Conservation (phyloP, 345 rosid genomes). For the Nephelium lappaceum region DNA sequence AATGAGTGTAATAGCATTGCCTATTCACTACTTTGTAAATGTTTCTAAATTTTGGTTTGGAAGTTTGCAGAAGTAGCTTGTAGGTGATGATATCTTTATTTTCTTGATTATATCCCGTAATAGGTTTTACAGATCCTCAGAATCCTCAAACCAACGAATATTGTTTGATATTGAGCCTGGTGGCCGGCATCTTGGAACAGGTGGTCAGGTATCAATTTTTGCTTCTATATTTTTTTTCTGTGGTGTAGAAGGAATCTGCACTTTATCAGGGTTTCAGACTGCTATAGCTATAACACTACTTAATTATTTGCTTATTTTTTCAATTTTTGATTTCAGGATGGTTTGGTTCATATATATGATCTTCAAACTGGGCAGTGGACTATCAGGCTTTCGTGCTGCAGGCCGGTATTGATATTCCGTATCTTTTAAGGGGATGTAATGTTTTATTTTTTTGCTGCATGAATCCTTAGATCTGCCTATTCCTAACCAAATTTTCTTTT, state of each 20-base stretch:
- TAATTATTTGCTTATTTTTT: not conserved
- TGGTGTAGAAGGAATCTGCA: not conserved
- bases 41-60: not conserved
- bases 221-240: slow-evolving; percentile 2
- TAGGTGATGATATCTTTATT: not conserved
- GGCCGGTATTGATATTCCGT: slow-evolving; percentile 50
- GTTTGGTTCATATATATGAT: slow-evolving; percentile 91
- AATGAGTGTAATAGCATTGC: not conserved
- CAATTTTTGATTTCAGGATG: slow-evolving; percentile 57
- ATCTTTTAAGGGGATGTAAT: not conserved
- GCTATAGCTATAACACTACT: slow-evolving; percentile 1
- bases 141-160: slow-evolving; percentile 87
- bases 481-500: slow-evolving; percentile 21
- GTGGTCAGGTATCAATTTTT: slow-evolving; percentile 74
- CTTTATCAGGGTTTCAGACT: not conserved
- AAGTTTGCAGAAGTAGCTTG: slow-evolving; percentile 9
- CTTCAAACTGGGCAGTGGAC: slow-evolving; percentile 90
- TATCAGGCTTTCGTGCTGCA: slow-evolving; percentile 86
- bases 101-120: not conserved
- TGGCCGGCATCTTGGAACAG: slow-evolving; percentile 86
- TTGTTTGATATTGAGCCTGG: slow-evolving; percentile 80
- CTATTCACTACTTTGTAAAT: not conserved
- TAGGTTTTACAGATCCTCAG: slow-evolving; percentile 87
- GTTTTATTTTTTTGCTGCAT: not conserved
- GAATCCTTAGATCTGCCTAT: not conserved